Conservation (phyloP, 768 basidiomycete species). For the Chalciporus chontae region DNA sequence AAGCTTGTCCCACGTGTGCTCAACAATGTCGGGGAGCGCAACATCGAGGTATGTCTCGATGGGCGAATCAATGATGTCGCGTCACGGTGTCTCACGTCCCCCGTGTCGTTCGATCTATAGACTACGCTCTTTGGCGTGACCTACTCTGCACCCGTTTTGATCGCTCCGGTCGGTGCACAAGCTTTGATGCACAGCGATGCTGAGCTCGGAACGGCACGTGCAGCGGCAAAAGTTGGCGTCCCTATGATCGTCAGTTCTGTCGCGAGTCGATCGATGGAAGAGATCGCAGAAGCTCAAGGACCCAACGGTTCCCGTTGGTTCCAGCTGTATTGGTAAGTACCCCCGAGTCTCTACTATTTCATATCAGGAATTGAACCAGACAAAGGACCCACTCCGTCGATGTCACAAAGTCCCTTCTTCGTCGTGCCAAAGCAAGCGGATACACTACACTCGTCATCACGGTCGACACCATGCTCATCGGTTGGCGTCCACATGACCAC, state of each 20-base stretch:
- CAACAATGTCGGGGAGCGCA: constrained; percentile 48
- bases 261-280: constrained; percentile 47
- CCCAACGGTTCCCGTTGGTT: constrained; percentile 42
- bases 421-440: constrained; percentile 39
- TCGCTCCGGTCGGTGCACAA: constrained; percentile 58
- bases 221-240: constrained; percentile 44
- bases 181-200: constrained; percentile 43
- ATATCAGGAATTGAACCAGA: too few relatives aligned
- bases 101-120: constrained; percentile 31
- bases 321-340: constrained; percentile 44
- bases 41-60: constrained; percentile 40
- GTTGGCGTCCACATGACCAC: constrained; percentile 44
- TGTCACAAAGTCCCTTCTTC: constrained; percentile 39
- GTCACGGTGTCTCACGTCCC: neutral
- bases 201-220: constrained; percentile 44
- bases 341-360: neutral
- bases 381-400: constrained; percentile 27
- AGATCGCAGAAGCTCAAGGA: constrained; percentile 46
- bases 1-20: constrained; percentile 55
- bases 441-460: constrained; percentile 45
- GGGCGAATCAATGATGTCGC: too few relatives aligned
- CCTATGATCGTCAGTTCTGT: constrained; percentile 31
- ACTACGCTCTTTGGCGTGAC: constrained; percentile 56
- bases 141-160: constrained; percentile 41
- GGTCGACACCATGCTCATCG: constrained; percentile 41